Base-by-base conservation (phyloP, 805 yeast species). In the Starmerella vitae region DNA sequence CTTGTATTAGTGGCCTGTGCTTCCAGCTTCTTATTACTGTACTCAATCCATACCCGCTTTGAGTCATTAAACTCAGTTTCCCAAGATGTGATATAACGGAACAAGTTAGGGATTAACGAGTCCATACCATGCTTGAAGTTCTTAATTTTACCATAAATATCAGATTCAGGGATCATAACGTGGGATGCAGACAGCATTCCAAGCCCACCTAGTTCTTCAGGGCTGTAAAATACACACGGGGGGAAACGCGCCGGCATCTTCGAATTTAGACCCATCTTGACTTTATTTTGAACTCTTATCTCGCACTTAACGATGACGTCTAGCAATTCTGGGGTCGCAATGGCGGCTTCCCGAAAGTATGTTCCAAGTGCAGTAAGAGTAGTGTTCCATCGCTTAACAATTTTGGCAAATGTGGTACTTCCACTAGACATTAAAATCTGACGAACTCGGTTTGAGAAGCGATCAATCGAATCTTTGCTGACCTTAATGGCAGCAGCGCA, bases 241-340 rank as follows among this genome's bases (percentile, higher is more conserved):
- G 99, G 99, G 62, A 91, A 91, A 40, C 99, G 68, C 0, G 95
- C 77, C 1, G 99, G 99, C 99, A 91, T 91, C 60, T 91, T 91
- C 12, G 97, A 88, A 53, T 91, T 91, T 44, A 91, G 67, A 0
- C 98, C 98, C 63, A 88, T 71, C 56, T 91, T 91, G 15, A 91
- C 94, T 48, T 94, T 69, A 39, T 86, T 91, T 60, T 91, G 99
- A 33, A 91, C 78, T 53, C 81, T 78, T 0, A 95, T 86, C 54
- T 91, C 99, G 48, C 93, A 74, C 53, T 80, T 83, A 9, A 91
- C 99, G 34, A 91, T 63, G 3, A 75, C 65, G 55, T 86, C 95
- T 9, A 91, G 63, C 25, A 91, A 62, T 4, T 78, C 54, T 38
- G 78, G 83, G 0, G 98, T 85, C 0, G 88, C 68, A 7, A 86